Evolutionary conservation across 495 filamentous ascomycete genomes (phyloP), one percentile per base, ranked within the genome.

Genomic region (Aspergillus coremiiformis): DNA sequence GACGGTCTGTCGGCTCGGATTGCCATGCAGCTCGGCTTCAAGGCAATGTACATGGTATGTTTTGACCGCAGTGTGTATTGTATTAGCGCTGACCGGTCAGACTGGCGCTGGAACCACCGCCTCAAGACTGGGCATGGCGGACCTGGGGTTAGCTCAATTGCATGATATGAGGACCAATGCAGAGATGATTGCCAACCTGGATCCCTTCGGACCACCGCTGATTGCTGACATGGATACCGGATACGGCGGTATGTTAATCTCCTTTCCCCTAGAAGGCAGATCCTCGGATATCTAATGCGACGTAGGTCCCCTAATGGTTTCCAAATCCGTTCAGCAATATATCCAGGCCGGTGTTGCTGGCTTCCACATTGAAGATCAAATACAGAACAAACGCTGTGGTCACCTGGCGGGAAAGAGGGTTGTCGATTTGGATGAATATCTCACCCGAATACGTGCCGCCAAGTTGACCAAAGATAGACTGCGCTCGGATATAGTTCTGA

Each of bases 211-310:
- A 0, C 73, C 75, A 1, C 82, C 83, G 0, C 55, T 87, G 5
- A 86, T 89, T 60, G 84, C 84, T n/a, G 84, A 87, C 57, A 83
- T 81, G 55, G 84, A 89, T 63, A 81, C 78, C 11, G 81, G 82
- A 19, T 84, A 79, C 48, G 82, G 81, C 54, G 81, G 79, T 77
- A 62, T 47, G 22, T 17, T 33, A 23, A 10, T 9, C 1, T 29
- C 17, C 12, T 4, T 33, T 3, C 26, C 14, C 5, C 15, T 27
- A 8, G 24, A 4, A 4, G 8, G 24, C 17, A 1, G 8, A 12
- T 7, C 15, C 45, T 19, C 5, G 26, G 4, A 23, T 43, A 20
- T 49, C 5, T 23, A 29, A 37, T 37, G 7, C 33, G 15, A 14
- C n/a, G 0, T 24, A 81, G 78, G 78, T 1, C 78, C 79, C 0